Conservation (phyloP, 352 stramenopile genomes). For the Pythium myriotylum region DNA sequence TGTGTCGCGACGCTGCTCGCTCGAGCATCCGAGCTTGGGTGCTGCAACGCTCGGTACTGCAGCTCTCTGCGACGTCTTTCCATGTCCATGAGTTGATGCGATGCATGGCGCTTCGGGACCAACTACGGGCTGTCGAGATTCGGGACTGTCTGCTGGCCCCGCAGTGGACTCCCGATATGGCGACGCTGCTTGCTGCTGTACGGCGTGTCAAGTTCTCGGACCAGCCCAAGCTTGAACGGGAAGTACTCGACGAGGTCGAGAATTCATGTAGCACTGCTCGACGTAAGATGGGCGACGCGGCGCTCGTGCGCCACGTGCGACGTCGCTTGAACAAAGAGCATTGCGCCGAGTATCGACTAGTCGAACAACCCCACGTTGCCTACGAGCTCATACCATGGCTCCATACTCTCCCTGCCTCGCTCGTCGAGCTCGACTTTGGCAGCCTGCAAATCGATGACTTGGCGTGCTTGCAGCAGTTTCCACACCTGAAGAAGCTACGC, state of each 20-base stretch:
- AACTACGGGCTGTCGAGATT: constrained; percentile 11
- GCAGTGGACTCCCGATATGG: background rate
- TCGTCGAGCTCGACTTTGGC: constrained; percentile 3
- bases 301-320: constrained; percentile 6
- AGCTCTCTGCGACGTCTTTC: constrained; percentile 16
- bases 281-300: background rate
- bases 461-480: background rate
- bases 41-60: constrained; percentile 13
- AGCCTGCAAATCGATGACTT: constrained; percentile 6
- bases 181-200: constrained; percentile 2
- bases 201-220: constrained; percentile 10
- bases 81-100: constrained; percentile 15
- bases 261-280: background rate
- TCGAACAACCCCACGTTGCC: background rate
- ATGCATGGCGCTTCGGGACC: constrained; percentile 10
- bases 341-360: background rate
- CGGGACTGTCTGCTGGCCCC: constrained; percentile 3
- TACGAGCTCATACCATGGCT: constrained; percentile 1
- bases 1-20: constrained; percentile 2
- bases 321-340: constrained; percentile 11
- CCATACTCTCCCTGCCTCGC: background rate
- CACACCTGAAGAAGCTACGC: constrained; percentile 10
- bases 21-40: constrained; percentile 1
- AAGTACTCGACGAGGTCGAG: constrained; percentile 12
- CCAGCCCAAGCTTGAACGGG: constrained; percentile 7